These are phyloP conservation scores for Nicotiana otophora DNA, from an alignment of 257 asterid genomes.

Conservation along the genomic window DNA sequence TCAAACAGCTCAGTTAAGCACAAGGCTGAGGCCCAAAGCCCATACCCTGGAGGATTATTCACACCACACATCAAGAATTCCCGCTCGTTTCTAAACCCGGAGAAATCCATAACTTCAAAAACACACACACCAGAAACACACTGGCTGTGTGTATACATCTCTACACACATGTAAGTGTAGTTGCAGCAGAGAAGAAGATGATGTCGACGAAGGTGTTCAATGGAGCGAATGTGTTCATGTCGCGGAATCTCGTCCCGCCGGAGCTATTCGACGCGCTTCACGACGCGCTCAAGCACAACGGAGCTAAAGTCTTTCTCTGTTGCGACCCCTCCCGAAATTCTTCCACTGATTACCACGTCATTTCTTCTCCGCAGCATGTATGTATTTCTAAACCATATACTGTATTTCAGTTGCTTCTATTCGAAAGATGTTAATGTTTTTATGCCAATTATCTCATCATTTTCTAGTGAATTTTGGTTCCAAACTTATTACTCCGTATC, in stretches of 20 bases:
- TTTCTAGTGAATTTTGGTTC: neutral
- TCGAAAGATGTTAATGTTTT: neutral
- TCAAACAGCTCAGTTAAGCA: neutral
- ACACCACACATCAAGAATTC: neutral
- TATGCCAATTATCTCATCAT: neutral
- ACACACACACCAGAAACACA: neutral
- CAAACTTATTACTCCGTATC: neutral
- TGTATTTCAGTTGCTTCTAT: neutral
- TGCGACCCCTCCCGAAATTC: constrained; percentile 86
- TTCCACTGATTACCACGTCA: constrained; percentile 75
- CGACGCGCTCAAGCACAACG: constrained; percentile 88
- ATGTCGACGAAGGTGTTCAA: constrained; percentile 66
- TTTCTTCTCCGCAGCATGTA: constrained; percentile 76
- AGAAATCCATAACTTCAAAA: neutral
- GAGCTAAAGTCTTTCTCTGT: constrained; percentile 77
- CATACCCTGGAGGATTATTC: neutral
- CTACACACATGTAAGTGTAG: constrained; percentile 3
- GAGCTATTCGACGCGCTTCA: constrained; percentile 87
- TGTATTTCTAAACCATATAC: neutral
- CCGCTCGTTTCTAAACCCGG: neutral
- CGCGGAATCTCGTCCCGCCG: constrained; percentile 84
- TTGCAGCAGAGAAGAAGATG: neutral
- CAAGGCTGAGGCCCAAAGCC: neutral
- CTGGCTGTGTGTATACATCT: neutral
- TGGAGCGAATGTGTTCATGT: constrained; percentile 71